A percentile compares a stretch with the other conserved stretches of the same genome.
These are phyloP conservation scores for Gracilaria domingensis DNA, from an alignment of 23 red algal genomes.

Conservation along the genomic window DNA sequence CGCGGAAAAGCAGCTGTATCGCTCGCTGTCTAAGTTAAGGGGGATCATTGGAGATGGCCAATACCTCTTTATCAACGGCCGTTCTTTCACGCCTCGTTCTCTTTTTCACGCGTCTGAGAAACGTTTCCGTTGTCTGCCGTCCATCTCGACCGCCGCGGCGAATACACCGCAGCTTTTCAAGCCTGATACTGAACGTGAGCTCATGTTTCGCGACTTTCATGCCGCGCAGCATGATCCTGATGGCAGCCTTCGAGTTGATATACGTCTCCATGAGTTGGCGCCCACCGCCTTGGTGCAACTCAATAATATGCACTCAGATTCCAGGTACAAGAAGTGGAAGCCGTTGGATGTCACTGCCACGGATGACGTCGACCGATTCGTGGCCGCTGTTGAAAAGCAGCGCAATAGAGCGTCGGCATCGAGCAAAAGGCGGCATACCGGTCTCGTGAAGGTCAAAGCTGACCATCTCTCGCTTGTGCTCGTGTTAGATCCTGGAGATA, in stretches of 20 bases:
- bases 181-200: not conserved
- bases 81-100: conserved; percentile 4
- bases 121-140: not conserved
- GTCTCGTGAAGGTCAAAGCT: conserved; percentile 49
- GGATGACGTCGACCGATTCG: conserved; percentile 7
- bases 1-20: not conserved
- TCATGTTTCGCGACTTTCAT: not conserved
- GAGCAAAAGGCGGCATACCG: not conserved
- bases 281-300: conserved; percentile 38
- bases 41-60: not conserved
- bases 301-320: conserved; percentile 57
- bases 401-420: not conserved
- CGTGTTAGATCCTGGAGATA: conserved; percentile 62
- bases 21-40: not conserved
- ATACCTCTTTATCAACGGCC: not conserved
- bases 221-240: not conserved
- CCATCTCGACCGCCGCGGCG: not conserved
- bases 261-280: not conserved
- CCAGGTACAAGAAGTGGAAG: conserved; percentile 55
- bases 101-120: not conserved
- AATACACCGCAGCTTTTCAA: not conserved
- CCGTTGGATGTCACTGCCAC: conserved; percentile 3
- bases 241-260: not conserved
- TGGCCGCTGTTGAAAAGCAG: not conserved
- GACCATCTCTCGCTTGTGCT: conserved; percentile 66